Conservation (phyloP, 495 filamentous ascomycete species). For the Aspergillus hancockii region DNA sequence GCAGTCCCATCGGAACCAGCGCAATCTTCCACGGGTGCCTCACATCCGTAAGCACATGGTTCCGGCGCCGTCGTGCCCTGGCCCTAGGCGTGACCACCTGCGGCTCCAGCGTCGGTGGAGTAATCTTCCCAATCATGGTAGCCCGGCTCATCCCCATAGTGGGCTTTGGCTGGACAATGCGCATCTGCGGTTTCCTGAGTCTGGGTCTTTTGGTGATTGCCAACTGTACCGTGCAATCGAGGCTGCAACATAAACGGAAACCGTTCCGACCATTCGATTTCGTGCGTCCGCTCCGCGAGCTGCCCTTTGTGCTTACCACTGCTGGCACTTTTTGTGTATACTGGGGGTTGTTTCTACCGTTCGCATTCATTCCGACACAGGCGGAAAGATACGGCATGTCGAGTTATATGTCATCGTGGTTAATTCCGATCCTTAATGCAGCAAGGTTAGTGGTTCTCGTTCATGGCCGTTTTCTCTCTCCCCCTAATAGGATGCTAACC, state of each 20-base stretch:
- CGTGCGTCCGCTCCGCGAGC: constrained; percentile 56
- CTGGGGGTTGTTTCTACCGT: constrained; percentile 38
- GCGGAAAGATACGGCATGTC: constrained; percentile 31
- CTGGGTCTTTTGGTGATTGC: constrained; percentile 32
- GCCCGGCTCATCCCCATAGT: constrained; percentile 34
- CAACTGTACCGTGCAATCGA: constrained; percentile 33
- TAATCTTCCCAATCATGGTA: constrained; percentile 48
- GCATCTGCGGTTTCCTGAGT: constrained; percentile 42
- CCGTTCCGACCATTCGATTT: constrained; percentile 21
- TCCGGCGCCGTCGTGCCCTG: constrained; percentile 50
- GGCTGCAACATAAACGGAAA: constrained; percentile 24
- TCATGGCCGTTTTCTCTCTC: constrained; percentile 21
- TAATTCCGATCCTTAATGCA: constrained; percentile 35
- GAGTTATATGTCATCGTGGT: constrained; percentile 23
- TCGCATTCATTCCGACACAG: constrained; percentile 30
- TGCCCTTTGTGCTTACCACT: constrained; percentile 54
- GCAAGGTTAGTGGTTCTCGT: constrained; percentile 22
- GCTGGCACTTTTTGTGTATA: constrained; percentile 27
- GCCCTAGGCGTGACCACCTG: constrained; percentile 52
- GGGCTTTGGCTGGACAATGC: constrained; percentile 45
- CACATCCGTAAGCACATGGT: constrained; percentile 47
- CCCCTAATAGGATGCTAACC: constrained; percentile 7
- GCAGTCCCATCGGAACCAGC: constrained; percentile 35
- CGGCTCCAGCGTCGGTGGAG: constrained; percentile 56
- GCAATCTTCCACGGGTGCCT: constrained; percentile 26